phyloP scores from a whole-genome alignment of 2,329 filamentous ascomycete genomes.

The Epichloe gansuensis region DNA sequence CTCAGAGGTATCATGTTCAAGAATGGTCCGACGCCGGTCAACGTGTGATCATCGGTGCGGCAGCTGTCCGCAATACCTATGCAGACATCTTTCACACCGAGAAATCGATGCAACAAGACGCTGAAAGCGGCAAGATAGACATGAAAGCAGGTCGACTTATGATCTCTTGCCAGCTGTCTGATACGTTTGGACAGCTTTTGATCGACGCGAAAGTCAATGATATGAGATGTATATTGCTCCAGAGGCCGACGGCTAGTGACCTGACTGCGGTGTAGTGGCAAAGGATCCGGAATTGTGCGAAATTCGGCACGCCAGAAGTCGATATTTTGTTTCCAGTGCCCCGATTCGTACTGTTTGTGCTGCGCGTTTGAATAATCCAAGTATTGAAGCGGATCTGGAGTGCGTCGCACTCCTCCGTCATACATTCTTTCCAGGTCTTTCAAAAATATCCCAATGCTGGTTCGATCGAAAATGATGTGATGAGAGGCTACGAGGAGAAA shows the following conservation, averaged over 20 bases:
- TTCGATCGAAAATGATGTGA: background rate
- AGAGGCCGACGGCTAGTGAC: background rate
- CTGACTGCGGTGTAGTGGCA: background rate
- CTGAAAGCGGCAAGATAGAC: constrained; percentile 31
- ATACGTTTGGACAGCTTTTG: background rate
- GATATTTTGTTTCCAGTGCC: background rate
- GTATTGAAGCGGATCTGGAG: background rate
- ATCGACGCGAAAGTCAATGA: background rate
- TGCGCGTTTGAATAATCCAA: background rate
- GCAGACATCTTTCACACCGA: constrained; percentile 24
- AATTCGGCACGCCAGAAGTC: background rate
- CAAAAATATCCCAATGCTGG: background rate
- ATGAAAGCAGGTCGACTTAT: constrained; percentile 25
- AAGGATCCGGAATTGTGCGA: background rate
- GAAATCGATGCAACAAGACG: constrained; percentile 23
- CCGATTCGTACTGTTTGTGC: background rate
- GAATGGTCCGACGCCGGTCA: constrained; percentile 29
- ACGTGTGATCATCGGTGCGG: constrained; percentile 22
- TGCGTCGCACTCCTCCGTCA: background rate
- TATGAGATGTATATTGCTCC: background rate
- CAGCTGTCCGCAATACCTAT: constrained; percentile 31
- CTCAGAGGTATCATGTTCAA: constrained; percentile 37
- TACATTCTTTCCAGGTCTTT: background rate
- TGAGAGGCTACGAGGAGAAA: background rate
- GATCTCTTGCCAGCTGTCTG: background rate